Evolutionary conservation across 257 asterid genomes (phyloP).

Genomic region (Plantago major): DNA sequence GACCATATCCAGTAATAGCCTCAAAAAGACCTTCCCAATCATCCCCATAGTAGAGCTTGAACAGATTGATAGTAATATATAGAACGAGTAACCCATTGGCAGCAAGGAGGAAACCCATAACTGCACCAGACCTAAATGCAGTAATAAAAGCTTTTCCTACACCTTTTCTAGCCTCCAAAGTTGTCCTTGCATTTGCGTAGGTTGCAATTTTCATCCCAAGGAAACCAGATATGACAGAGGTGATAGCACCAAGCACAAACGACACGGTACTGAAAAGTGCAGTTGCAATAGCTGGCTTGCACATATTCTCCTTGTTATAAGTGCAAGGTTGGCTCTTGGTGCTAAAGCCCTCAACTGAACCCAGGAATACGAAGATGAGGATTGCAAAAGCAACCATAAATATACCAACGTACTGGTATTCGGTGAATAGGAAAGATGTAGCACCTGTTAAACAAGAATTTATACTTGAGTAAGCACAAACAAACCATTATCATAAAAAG

Average conservation of each 20-base stretch:
- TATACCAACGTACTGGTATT: constrained; percentile 70
- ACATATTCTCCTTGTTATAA: constrained; percentile 41
- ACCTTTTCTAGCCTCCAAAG: constrained; percentile 86
- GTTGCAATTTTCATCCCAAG: constrained; percentile 96
- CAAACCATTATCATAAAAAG: too few relatives aligned
- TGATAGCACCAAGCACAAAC: constrained; percentile 82
- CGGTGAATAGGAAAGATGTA: constrained; percentile 77
- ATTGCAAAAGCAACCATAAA: constrained; percentile 90
- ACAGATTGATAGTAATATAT: constrained; percentile 63
- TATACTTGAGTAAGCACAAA: neutral
- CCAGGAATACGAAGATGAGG: constrained; percentile 83
- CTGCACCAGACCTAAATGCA: constrained; percentile 78
- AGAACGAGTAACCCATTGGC: constrained; percentile 85
- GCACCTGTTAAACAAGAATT: constrained; percentile 53
- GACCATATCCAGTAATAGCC: constrained; percentile 88
- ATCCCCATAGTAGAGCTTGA: constrained; percentile 79
- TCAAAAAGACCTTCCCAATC: constrained; percentile 94
- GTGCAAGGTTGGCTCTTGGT: constrained; percentile 51
- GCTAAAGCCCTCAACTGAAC: constrained; percentile 93
- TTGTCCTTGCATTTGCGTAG: constrained; percentile 89
- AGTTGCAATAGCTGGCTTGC: constrained; percentile 84
- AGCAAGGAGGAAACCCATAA: constrained; percentile 94
- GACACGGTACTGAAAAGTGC: constrained; percentile 77
- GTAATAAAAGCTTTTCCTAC: constrained; percentile 66
- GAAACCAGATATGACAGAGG: constrained; percentile 83